Evolutionary conservation across 345 rosid genomes (phyloP).

Genomic region (Sonneratia caseolaris): DNA sequence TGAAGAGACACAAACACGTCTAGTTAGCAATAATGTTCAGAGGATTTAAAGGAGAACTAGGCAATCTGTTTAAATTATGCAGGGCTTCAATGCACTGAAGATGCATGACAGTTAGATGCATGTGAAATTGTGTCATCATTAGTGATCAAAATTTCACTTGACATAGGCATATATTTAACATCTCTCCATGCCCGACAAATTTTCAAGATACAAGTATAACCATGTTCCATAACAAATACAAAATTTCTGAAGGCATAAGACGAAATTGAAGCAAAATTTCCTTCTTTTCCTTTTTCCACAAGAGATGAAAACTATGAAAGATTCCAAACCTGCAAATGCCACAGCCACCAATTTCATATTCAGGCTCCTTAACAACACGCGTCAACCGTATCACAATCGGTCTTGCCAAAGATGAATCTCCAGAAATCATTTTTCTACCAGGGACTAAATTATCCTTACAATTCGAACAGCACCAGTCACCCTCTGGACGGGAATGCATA

Average conservation of each 20-base stretch:
- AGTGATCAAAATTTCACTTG: not conserved
- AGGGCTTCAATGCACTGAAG: not conserved
- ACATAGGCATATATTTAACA: not conserved
- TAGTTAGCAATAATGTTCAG: not conserved
- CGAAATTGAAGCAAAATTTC: not conserved
- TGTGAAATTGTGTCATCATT: not conserved
- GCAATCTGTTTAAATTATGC: not conserved
- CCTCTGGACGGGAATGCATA: constrained; percentile 48
- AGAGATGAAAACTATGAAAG: not conserved
- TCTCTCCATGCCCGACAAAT: not conserved
- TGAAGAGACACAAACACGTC: not conserved
- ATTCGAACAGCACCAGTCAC: constrained; percentile 68
- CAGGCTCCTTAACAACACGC: constrained; percentile 64
- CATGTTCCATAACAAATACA: not conserved
- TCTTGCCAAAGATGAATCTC: constrained; percentile 29
- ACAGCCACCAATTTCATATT: constrained; percentile 86
- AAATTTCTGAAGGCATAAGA: constrained; percentile 2
- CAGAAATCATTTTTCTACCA: constrained; percentile 29
- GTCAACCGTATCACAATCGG: constrained; percentile 50
- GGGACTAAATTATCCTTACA: constrained; percentile 46
- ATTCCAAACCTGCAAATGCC: constrained; percentile 68
- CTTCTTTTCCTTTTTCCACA: not conserved
- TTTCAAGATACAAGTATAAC: not conserved
- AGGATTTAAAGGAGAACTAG: not conserved
- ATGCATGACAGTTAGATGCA: not conserved